Evolutionary conservation across 768 basidiomycete genomes (phyloP).

Genomic region (Pulveroboletus ravenelii): DNA sequence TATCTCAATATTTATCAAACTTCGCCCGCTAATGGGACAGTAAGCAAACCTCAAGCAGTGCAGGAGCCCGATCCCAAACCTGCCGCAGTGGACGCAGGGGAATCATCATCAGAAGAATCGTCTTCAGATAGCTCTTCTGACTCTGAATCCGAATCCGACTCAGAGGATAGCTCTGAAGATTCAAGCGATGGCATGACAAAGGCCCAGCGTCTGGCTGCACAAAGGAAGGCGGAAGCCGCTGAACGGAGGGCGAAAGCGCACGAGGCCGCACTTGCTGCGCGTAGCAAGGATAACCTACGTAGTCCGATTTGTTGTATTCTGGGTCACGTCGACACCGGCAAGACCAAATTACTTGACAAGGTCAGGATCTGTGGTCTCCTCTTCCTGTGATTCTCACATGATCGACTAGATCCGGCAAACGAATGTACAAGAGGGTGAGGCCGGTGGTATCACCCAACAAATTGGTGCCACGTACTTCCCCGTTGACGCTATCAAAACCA

Average conservation of each 20-base stretch:
- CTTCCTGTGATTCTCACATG: slow-evolving; percentile 1
- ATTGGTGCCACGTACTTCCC: slow-evolving; percentile 99
- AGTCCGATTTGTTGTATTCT: slow-evolving; percentile 98
- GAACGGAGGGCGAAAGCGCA: slow-evolving; percentile 74
- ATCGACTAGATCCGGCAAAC: slow-evolving; percentile 89
- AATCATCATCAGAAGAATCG: slow-evolving; percentile 30
- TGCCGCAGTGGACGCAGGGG: slow-evolving; percentile 24
- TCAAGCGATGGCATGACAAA: slow-evolving; percentile 65
- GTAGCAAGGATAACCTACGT: slow-evolving; percentile 85
- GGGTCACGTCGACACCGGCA: slow-evolving; percentile 99
- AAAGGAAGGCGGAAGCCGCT: slow-evolving; percentile 81
- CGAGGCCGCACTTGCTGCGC: slow-evolving; percentile 78
- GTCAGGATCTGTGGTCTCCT: slow-evolving; percentile 36
- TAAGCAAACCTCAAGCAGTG: slow-evolving; percentile 18
- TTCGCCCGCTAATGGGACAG: slow-evolving; percentile 5
- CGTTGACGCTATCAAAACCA: slow-evolving; percentile 85
- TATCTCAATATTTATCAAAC: not conserved
- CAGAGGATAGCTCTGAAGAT: slow-evolving; percentile 34
- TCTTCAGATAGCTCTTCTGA: slow-evolving; percentile 44
- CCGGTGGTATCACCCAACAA: slow-evolving; percentile 99
- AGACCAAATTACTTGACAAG: slow-evolving; percentile 97
- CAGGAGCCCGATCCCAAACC: slow-evolving; percentile 28
- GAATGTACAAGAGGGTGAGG: slow-evolving; percentile 98
- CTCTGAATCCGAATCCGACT: slow-evolving; percentile 48
- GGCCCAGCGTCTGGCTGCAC: slow-evolving; percentile 60